Conservation (phyloP, 805 yeast genomes). For the Saitoella complicata region DNA sequence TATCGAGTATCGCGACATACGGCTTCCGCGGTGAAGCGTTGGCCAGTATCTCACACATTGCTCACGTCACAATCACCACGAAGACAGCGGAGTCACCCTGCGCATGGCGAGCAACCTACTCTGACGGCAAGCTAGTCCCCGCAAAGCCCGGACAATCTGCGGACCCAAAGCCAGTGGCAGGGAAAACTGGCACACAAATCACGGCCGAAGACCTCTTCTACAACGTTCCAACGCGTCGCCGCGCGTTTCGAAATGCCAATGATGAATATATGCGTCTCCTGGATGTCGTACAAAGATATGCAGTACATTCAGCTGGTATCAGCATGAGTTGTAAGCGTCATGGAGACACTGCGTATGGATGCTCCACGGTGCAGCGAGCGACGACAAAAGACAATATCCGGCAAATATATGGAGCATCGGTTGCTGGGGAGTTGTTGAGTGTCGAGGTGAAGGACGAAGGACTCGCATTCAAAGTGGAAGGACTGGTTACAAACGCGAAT, state of each 20-base stretch:
- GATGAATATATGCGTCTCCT: conserved; percentile 67
- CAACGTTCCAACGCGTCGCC: conserved; percentile 64
- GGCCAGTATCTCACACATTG: conserved; percentile 82
- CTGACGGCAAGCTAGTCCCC: conserved; percentile 45
- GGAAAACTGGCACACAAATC: conserved; percentile 72
- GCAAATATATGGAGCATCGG: conserved; percentile 47
- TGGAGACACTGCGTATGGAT: conserved; percentile 56
- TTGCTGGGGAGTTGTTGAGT: conserved; percentile 36
- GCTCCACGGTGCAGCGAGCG: conserved; percentile 39
- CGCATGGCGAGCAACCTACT: conserved; percentile 31
- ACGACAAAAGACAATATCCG: conserved; percentile 54
- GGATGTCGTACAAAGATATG: conserved; percentile 71
- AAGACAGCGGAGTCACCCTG: conserved; percentile 30
- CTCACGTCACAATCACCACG: conserved; percentile 66
- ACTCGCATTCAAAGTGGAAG: conserved; percentile 25
- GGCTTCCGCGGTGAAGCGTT: conserved; percentile 96
- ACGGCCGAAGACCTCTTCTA: conserved; percentile 78
- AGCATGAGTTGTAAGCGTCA: conserved; percentile 66
- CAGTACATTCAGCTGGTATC: conserved; percentile 52
- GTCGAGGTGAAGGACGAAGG: not conserved
- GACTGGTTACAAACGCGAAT: conserved; percentile 56
- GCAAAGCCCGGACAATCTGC: conserved; percentile 24
- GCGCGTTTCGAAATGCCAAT: conserved; percentile 44
- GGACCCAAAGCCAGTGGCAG: conserved; percentile 64
- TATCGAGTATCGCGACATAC: conserved; percentile 53